Evolutionary conservation across 352 stramenopile species (phyloP).

Genomic region (Phytophthora pinifolia): DNA sequence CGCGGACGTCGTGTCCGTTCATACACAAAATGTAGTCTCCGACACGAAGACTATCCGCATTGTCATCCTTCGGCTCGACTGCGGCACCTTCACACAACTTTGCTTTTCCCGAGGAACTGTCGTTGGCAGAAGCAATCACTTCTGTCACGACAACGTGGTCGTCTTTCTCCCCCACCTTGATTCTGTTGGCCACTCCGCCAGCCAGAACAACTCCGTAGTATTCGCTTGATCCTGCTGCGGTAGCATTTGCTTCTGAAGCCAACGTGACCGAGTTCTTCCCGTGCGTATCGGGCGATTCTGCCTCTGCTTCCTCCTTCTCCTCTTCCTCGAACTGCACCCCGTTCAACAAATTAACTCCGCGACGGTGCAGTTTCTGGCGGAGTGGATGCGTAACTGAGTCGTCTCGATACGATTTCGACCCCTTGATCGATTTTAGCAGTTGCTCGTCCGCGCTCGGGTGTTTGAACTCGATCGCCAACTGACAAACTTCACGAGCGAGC

Average conservation of each 20-base stretch:
- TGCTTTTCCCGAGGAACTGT: constrained; percentile 10
- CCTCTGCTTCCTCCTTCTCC: constrained; percentile 24
- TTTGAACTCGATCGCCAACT: constrained; percentile 71
- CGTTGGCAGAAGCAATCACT: constrained; percentile 14
- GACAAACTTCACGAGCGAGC: constrained; percentile 69
- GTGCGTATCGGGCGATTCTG: constrained; percentile 5
- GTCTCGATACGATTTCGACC: constrained; percentile 69
- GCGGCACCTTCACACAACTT: constrained; percentile 9
- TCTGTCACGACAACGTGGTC: constrained; percentile 45
- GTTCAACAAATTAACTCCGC: constrained; percentile 48
- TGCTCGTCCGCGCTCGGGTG: constrained; percentile 72
- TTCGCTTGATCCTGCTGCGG: constrained; percentile 21
- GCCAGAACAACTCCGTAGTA: constrained; percentile 59
- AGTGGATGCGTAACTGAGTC: constrained; percentile 61
- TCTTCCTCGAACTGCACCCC: constrained; percentile 63
- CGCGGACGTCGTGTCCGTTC: constrained; percentile 51
- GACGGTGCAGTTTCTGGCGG: constrained; percentile 40
- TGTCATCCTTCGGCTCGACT: constrained; percentile 27
- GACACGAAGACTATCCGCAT: constrained; percentile 27
- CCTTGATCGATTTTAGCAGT: constrained; percentile 74
- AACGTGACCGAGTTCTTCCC: constrained; percentile 18
- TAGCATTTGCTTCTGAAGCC: constrained; percentile 15
- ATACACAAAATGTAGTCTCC: constrained; percentile 56
- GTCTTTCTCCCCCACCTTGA: constrained; percentile 43
- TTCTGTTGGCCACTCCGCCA: constrained; percentile 35